A percentile compares a stretch with the other conserved stretches of the same genome.
These are phyloP conservation scores for Cyamopsis tetragonoloba DNA, from an alignment of 306 rosid species.

Conservation along the genomic window DNA sequence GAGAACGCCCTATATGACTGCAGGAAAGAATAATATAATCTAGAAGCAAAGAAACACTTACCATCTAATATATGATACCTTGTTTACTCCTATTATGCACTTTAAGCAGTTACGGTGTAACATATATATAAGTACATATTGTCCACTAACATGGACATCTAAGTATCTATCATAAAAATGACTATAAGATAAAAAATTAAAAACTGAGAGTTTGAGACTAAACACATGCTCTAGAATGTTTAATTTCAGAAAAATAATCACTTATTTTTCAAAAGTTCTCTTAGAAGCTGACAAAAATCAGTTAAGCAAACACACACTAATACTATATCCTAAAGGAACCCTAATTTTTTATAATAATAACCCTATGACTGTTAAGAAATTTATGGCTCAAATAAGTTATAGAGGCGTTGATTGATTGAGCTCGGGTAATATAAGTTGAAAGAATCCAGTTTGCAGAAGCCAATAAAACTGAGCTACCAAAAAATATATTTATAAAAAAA, in stretches of 20 bases:
- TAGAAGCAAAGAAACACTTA: not conserved
- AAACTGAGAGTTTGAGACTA: not conserved
- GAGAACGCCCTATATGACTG: not conserved
- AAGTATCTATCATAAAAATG: not conserved
- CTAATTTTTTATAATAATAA: not conserved
- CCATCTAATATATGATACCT: not conserved
- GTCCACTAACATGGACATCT: not conserved
- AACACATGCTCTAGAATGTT: no score
- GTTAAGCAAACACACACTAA: no score
- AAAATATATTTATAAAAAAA: not conserved
- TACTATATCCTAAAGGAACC: not conserved
- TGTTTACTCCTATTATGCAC: not conserved
- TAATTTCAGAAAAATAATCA: no score
- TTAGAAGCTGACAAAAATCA: no score
- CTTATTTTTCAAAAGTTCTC: no score
- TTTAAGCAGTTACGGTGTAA: conserved; percentile 2
- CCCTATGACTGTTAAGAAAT: not conserved
- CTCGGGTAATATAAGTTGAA: not conserved
- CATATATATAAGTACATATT: not conserved
- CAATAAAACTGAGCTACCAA: not conserved
- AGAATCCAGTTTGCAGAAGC: not conserved
- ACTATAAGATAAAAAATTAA: not conserved
- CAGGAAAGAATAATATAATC: conserved; percentile 10
- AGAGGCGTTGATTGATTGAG: not conserved
- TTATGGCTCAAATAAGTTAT: not conserved